Evolutionary conservation across 352 stramenopile genomes (phyloP).

Genomic region (Pythium insidiosum): DNA sequence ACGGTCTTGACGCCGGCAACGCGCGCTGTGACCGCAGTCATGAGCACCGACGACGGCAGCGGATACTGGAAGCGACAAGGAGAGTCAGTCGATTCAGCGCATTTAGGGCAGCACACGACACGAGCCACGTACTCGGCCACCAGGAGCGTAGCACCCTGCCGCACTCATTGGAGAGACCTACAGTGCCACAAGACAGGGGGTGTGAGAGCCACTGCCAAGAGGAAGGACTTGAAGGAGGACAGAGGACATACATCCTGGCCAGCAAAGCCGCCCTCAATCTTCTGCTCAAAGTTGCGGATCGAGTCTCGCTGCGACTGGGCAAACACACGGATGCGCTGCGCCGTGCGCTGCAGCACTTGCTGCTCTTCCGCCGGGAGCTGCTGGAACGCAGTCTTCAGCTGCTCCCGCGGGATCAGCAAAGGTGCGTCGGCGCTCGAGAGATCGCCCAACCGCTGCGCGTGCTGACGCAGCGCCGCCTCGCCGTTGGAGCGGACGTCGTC

Average conservation of each 20-base stretch:
- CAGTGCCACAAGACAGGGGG: too few species aligned
- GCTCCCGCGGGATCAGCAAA: constrained; percentile 41
- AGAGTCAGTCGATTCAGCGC: too few species aligned
- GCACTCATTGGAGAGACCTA: constrained; percentile 50
- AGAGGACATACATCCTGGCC: constrained; percentile 89
- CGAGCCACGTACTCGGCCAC: constrained; percentile 84
- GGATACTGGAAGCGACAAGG: constrained; percentile 71
- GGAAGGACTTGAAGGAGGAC: too few species aligned
- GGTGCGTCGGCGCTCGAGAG: constrained; percentile 26
- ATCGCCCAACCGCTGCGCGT: constrained; percentile 66
- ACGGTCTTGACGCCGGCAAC: constrained; percentile 93
- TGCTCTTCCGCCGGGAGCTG: constrained; percentile 60
- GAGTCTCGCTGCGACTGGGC: constrained; percentile 89
- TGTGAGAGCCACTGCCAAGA: too few species aligned
- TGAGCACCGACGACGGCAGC: constrained; percentile 96
- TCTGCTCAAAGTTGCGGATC: constrained; percentile 89
- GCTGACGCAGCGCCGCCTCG: constrained; percentile 30
- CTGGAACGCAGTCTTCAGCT: constrained; percentile 85
- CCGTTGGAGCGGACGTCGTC: constrained; percentile 49
- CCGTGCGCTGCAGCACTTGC: constrained; percentile 81
- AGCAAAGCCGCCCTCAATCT: constrained; percentile 93
- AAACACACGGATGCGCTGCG: constrained; percentile 88
- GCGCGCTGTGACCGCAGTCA: constrained; percentile 94
- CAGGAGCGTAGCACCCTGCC: constrained; percentile 96
- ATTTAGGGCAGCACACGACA: too few species aligned